phyloP scores from a whole-genome alignment of 1,139 yeast species.

The Yamadazyma membranifaciens region DNA sequence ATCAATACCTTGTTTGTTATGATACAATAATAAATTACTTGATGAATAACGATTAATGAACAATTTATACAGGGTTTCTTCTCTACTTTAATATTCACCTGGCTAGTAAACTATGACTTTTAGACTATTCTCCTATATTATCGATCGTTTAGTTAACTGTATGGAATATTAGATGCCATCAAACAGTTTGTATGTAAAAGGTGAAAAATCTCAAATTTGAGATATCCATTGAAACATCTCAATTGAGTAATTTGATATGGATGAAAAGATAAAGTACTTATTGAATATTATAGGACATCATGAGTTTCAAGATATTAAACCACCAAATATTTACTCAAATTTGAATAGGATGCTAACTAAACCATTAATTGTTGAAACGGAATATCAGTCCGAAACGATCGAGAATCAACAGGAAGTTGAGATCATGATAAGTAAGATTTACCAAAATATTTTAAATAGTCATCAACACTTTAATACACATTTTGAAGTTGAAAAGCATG shows the following conservation, averaged over 20 bases:
- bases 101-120: too few species aligned
- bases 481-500: conserved; percentile 20
- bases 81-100: too few species aligned
- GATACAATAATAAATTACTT: conserved; percentile 36
- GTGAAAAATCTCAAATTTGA: too few species aligned
- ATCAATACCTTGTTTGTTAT: conserved; percentile 44
- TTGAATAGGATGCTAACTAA: conserved; percentile 16
- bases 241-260: conserved; percentile 12
- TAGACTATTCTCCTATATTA: too few species aligned
- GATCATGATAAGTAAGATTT: conserved; percentile 26
- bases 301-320: conserved; percentile 18
- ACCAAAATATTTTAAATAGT: conserved; percentile 17
- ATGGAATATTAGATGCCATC: too few species aligned
- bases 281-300: conserved; percentile 16
- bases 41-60: conserved; percentile 7
- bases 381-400: conserved; percentile 33
- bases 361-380: conserved; percentile 16
- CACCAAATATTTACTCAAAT: conserved; percentile 12
- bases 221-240: conserved; percentile 14
- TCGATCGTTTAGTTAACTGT: too few species aligned
- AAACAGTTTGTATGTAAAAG: too few species aligned
- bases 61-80: not conserved
- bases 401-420: conserved; percentile 43
- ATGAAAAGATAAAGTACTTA: conserved; percentile 18
- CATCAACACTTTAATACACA: conserved; percentile 11